Conservation (phyloP, 2,329 filamentous ascomycete genomes). For the Apiospora pterosperma region DNA sequence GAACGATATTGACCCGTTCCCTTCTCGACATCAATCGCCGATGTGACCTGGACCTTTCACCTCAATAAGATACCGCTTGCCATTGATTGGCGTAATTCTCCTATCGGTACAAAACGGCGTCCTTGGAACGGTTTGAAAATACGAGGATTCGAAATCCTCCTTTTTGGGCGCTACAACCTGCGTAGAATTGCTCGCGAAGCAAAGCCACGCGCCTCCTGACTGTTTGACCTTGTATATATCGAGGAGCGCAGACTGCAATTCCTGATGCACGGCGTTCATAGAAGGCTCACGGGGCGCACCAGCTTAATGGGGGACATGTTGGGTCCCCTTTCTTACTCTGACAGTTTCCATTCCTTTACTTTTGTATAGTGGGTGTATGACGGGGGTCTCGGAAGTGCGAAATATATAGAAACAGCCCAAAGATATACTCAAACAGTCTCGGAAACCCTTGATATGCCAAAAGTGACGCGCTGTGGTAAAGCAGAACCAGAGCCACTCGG, state of each 20-base stretch:
- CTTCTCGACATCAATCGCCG: slow-evolving; percentile 1
- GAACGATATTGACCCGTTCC: not conserved
- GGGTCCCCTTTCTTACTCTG: not conserved
- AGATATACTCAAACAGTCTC: not conserved
- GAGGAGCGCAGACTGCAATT: not conserved
- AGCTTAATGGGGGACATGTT: not conserved
- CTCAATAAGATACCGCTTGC: slow-evolving; percentile 1
- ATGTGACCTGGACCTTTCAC: not conserved
- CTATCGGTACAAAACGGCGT: not conserved
- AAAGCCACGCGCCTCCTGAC: not conserved
- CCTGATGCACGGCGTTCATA: not conserved
- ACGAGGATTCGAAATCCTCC: slow-evolving; percentile 3
- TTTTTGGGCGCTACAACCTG: not conserved
- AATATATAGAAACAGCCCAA: slow-evolving; percentile 1
- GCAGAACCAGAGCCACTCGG: not conserved
- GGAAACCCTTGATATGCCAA: not conserved
- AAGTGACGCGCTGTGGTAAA: not conserved
- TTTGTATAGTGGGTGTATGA: not conserved
- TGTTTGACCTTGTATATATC: slow-evolving; percentile 1
- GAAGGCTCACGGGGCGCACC: not conserved
- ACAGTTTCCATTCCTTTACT: not conserved
- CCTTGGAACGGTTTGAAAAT: not conserved
- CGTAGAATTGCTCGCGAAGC: not conserved
- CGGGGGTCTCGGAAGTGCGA: not conserved
- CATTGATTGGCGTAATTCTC: slow-evolving; percentile 7